Evolutionary conservation across 2,329 filamentous ascomycete genomes (phyloP), one percentile per base, ranked within the genome.

Genomic region (Colletotrichum paranaense): DNA sequence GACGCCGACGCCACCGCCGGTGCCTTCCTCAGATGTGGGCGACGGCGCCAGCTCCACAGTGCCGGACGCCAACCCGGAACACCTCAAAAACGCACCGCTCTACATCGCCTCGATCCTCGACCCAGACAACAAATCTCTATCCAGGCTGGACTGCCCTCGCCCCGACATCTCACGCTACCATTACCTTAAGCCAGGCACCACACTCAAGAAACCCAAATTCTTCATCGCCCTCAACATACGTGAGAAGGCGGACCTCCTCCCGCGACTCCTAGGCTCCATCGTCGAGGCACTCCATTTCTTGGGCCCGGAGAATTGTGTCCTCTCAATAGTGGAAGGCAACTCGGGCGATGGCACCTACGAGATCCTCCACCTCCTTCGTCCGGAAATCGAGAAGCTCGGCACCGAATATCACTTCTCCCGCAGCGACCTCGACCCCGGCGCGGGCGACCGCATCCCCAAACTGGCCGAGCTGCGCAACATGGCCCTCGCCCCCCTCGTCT

Each of bases 321-420:
- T 91, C 1, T 90, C 88, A 1, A 86, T 91, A 26, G 83, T 91
- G 14, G 89, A 90, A 74, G 88, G 89, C 14, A 83, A 87, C 76
- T 90, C 88, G 0, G 76, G 83, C 24, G 89, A 91, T 72, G 88
- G 88, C 5, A 91, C 89, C 0, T 82, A 77, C 42, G 87, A 89
- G 42, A 81, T 90, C 8, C 82, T 91, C 1, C 68, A 79, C 1
- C 80, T 81, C 0, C 77, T 91, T 7, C 78, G 78, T 1, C 76
- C 80, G 1, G 79, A 82, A 3, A 76, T 91, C 0, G 77, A 84
- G 14, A 76, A 75, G 0, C 58, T 86, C 0, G 84, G 83, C 3
- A 74, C 82, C 1, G 70, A 75, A 0, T 90, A 88, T 76, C 81
- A 83, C 72, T 83, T 88, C 64, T 77, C 78, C 4, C 78, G 81